Base-by-base conservation (phyloP, 495 filamentous ascomycete species). In the Evernia prunastri region DNA sequence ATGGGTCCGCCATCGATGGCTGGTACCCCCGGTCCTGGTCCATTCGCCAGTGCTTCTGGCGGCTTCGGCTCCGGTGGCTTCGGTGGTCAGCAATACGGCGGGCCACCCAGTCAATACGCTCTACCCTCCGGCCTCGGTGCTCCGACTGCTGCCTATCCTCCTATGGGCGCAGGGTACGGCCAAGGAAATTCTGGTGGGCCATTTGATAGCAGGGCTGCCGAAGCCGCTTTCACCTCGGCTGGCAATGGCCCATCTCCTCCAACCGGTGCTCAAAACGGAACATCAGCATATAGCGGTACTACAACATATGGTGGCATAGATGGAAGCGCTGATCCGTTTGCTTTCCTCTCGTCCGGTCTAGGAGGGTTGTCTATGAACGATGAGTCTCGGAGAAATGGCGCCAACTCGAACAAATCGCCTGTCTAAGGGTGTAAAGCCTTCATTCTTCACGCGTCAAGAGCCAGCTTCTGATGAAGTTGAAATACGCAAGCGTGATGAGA, bases 161-260 rank as follows among this genome's bases (percentile, higher is more conserved):
- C 87, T 1, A 83, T 96, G 74, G 88, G 88, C 70, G 83, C 89
- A 36, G 80, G 80, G 7, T 88, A 88, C 54, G 85, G 86, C 35
- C 87, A 87, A 9, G 72, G 87, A 36, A 89, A 90, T 73, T 94
- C 92, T 58, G 88, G 89, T 49, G 88, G 90, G 40, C 89, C 92
- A 2, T 97, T 98, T 70, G 92, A 96, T 72, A 95, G 92, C 77
- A 89, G 94, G 39, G 89, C 90, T 53, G 88, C 90, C 37, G 92
- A 96, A 79, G 90, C 90, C 20, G 92, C 92, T 25, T 96, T 96
- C 78, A 87, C 89, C 61, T 90, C 89, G 25, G 92, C 90, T 39
- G 86, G 88, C 70, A 91, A 89, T 71, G 86, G 84, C 47, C 85
- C 86, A 61, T 75, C 76, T 53, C 74, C 79, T 20, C 82, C 81